Evolutionary conservation across 2,329 filamentous ascomycete species (phyloP).

Genomic region (Epichloe baconii): DNA sequence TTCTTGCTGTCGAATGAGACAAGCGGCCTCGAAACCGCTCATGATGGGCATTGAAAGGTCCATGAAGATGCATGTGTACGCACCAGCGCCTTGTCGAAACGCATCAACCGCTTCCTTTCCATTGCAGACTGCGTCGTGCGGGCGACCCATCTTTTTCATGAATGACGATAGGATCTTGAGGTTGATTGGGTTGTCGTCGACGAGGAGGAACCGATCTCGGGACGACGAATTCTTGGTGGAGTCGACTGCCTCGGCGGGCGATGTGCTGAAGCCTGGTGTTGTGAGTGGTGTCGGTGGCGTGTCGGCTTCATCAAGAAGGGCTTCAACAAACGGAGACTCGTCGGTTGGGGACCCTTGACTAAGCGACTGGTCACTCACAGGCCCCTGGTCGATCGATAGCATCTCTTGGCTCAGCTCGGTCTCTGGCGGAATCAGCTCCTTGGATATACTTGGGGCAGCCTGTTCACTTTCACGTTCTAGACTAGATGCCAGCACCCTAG

Average conservation of each 20-base stretch:
- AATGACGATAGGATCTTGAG: slow-evolving; percentile 16
- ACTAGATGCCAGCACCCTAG: slow-evolving; percentile 1
- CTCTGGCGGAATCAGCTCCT: neutral
- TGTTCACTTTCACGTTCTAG: neutral
- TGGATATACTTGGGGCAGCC: neutral
- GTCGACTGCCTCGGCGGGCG: neutral
- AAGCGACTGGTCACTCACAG: neutral
- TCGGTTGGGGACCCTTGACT: neutral
- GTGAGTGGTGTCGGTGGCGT: neutral
- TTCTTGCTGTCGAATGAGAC: slow-evolving; percentile 34
- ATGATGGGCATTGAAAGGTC: slow-evolving; percentile 43
- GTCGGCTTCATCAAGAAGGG: neutral
- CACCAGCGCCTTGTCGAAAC: slow-evolving; percentile 7
- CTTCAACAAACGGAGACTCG: neutral
- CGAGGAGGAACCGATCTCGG: slow-evolving; percentile 12
- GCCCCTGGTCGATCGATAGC: neutral
- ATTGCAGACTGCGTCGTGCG: slow-evolving; percentile 12
- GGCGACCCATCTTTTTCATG: slow-evolving; percentile 15
- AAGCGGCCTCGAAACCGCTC: slow-evolving; percentile 33
- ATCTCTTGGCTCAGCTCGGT: neutral
- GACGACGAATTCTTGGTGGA: neutral
- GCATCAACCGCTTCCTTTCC: slow-evolving; percentile 17
- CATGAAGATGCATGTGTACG: slow-evolving; percentile 17
- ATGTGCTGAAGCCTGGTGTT: neutral
- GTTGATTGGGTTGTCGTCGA: slow-evolving; percentile 26